Evolutionary conservation across 345 rosid species (phyloP), one percentile per base, ranked within the genome.

Genomic region (Bruguiera gymnorhiza): DNA sequence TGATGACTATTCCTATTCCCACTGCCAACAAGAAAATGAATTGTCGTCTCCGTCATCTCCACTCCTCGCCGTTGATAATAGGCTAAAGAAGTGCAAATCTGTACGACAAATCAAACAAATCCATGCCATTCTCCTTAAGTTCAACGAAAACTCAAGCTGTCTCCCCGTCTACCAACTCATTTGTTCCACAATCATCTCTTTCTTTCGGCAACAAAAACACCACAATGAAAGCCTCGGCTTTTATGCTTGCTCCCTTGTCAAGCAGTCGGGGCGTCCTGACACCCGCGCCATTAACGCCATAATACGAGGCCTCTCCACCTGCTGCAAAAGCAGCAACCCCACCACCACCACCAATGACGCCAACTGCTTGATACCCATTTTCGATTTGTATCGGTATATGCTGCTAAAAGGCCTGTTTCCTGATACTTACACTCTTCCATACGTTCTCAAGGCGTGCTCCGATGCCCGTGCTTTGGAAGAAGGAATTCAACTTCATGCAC

Each of bases 401-500:
- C 65, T 86, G 2, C 18, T 37, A 6, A 30, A 67, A 46, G 81
- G 81, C 26, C 74, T 83, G 18, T 8, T 60, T 34, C 85, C 90
- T 23, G 73, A 75, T 62, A 68, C 73, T 43, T 80, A 80, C 66
- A 86, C 86, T 2, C 19, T 82, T 2, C 87, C 87, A 8, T 79
- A 70, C 63, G 75, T 84, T 62, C 85, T 86, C 68, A 82, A 80
- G 75, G 80, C 83, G 9, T 80, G 85, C 64, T 67, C 83, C 1
- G 60, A 32, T 7, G 72, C 73, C 8, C 70, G 46, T 23, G 74
- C 82, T 6, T 62, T 84, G 29, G 26, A 54, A 11, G 80, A 71
- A 52, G 87, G 83, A 23, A 65, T 71, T 36, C 81, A 82, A 72
- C 37, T 84, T 71, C 91, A 86, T 48, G 83, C 79, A 1, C 78